Evolutionary conservation across 1,139 yeast species (phyloP), one percentile per base, ranked within the genome.

Genomic region (Magnusiomyces sp.): DNA sequence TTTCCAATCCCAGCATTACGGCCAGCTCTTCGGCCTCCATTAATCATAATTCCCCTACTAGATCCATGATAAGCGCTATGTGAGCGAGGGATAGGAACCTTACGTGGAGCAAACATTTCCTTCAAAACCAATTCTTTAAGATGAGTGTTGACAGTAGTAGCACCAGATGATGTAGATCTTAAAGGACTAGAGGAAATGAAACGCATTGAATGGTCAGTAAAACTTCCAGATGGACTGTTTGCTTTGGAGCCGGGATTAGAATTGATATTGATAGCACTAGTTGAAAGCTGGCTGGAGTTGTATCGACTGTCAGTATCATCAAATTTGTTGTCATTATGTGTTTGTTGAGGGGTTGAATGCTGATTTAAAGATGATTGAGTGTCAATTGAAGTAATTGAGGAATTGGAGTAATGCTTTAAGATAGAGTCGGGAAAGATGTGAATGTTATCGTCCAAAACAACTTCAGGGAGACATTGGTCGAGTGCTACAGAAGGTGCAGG

Each of bases 381-480:
- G 7, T 23, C 29, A 23, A 23, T 5, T 23, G 29, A 23, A 23
- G 29, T 23, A 2, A 76, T 74, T 7, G 83, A 74, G 31, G 73
- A 69, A 1, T 16, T 19, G 2, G 83, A 75, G 61, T 81, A 83
- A 49, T 77, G 78, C 53, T 73, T 73, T 78, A 89, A 77, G 54
- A 88, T 66, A 1, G 87, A 79, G 54, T 81, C 84, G 0, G 97
- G 96, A 43, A 89, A 81, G 50, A 89, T 89, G 64, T 89, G 97
- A 56, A 79, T 81, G 65, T 89, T 89, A 62, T 89, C 97, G 63
- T 87, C 89, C 42, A 90, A 71, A 2, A 85, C 82, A 19, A 90
- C 97, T 62, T 88, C 95, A 1, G 92, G 90, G 19, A 79, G 75
- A 33, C 72, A 61, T 37, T 67, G 71, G 7, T 49, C 32, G 19